phyloP scores from a whole-genome alignment of 208 protist genomes.

The Strigomonas culicis region DNA sequence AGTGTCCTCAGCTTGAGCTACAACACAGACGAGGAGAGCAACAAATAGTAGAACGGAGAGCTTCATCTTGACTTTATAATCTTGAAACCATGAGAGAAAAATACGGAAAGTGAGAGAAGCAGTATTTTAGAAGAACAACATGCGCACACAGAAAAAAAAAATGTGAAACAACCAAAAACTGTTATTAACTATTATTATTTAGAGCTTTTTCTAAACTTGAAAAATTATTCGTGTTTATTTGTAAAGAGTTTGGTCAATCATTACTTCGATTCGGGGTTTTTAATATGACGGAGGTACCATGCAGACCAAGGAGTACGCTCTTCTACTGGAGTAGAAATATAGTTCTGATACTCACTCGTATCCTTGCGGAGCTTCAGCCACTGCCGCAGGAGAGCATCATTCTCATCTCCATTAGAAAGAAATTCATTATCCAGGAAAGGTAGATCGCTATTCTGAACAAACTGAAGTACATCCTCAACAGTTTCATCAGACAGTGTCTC shows the following conservation, averaged over 20 bases:
- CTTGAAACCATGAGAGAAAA: not conserved
- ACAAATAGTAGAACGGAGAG: constrained; percentile 18
- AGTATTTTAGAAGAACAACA: not conserved
- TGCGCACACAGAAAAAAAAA: not conserved
- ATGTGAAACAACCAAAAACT: not conserved
- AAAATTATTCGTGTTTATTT: too few relatives aligned
- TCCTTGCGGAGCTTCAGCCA: constrained; percentile 24
- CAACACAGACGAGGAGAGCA: constrained; percentile 9
- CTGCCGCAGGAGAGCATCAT: constrained; percentile 3
- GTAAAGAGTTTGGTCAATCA: too few relatives aligned
- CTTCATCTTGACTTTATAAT: constrained; percentile 1
- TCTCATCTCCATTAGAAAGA: not conserved
- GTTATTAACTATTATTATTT: too few relatives aligned
- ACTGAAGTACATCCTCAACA: not conserved
- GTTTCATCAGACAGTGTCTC: not conserved
- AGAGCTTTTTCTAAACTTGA: too few relatives aligned
- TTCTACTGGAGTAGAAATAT: constrained; percentile 25
- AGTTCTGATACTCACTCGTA: constrained; percentile 30
- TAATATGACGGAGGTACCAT: constrained; percentile 37
- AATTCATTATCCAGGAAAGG: constrained; percentile 1
- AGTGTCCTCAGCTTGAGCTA: constrained; percentile 10
- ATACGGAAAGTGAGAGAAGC: not conserved
- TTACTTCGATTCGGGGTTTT: not conserved
- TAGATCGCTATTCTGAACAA: not conserved
- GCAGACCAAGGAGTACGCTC: constrained; percentile 39